A percentile compares a stretch with the other conserved stretches of the same genome.
Evolutionary conservation across 176 grass and related monocot species (phyloP).

Genomic region (Musa itinerans): DNA sequence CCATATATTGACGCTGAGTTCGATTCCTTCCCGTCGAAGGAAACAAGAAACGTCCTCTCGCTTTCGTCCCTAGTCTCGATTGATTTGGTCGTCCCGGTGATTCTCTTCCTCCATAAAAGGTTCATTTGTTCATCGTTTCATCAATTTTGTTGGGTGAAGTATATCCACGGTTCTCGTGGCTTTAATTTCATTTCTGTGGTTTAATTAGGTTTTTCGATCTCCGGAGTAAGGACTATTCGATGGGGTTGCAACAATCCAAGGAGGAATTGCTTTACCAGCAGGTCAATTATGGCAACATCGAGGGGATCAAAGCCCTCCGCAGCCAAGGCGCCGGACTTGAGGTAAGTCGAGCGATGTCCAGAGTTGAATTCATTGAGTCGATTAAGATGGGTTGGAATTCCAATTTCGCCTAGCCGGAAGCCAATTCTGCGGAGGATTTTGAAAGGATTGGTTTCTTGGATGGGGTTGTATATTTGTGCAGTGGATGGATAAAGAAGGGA

Average conservation of each 20-base stretch:
- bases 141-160: too few species aligned
- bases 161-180: too few species aligned
- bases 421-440: neutral
- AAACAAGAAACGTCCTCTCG: too few species aligned
- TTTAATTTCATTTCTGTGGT: neutral
- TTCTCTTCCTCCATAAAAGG: too few species aligned
- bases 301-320: conserved; percentile 52
- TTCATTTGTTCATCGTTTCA: too few species aligned
- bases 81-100: too few species aligned
- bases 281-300: conserved; percentile 74
- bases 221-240: conserved; percentile 1
- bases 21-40: too few species aligned
- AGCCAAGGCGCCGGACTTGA: conserved; percentile 64
- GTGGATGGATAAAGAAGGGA: conserved; percentile 98
- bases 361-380: neutral
- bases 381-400: neutral
- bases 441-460: neutral
- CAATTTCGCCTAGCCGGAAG: neutral
- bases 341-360: conserved; percentile 25
- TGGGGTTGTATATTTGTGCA: conserved; percentile 22
- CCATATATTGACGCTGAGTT: too few species aligned
- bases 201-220: neutral
- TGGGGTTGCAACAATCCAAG: conserved; percentile 88
- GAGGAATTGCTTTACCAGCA: conserved; percentile 87
- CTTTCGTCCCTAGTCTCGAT: too few species aligned